phyloP scores from a whole-genome alignment of 345 rosid genomes.

The Aurinia saxatilis region DNA sequence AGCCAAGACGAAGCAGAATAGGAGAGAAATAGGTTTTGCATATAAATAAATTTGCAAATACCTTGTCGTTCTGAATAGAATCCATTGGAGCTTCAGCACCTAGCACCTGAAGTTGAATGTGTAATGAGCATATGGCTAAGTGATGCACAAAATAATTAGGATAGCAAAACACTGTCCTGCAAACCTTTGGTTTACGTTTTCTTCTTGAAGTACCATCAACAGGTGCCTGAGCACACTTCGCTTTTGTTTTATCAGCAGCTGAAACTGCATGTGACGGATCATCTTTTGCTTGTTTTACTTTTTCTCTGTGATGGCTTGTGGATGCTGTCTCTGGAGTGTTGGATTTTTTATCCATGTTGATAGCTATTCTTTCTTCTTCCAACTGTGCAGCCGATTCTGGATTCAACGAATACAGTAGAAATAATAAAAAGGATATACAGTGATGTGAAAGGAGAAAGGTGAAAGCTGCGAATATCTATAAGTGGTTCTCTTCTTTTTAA shows the following conservation, averaged over 20 bases:
- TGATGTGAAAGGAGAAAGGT: neutral
- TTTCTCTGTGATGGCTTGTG: conserved; percentile 33
- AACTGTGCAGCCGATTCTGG: conserved; percentile 57
- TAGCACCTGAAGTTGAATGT: conserved; percentile 6
- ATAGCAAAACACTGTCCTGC: conserved; percentile 1
- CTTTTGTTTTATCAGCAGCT: conserved; percentile 30
- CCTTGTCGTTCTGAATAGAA: conserved; percentile 42
- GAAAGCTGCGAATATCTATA: conserved; percentile 3
- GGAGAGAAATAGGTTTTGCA: neutral
- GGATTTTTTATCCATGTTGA: conserved; percentile 39
- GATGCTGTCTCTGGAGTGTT: conserved; percentile 42
- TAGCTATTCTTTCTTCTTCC: conserved; percentile 43
- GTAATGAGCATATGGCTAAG: neutral
- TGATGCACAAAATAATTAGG: neutral
- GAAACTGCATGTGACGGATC: neutral
- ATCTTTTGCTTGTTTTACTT: conserved; percentile 30
- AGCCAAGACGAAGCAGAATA: neutral
- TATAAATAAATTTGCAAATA: conserved; percentile 17
- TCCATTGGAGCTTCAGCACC: conserved; percentile 14
- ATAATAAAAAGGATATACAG: neutral
- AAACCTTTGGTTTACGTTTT: conserved; percentile 28
- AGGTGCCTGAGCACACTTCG: conserved; percentile 23
- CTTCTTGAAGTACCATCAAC: conserved; percentile 20
- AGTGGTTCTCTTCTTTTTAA: neutral
- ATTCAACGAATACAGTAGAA: conserved; percentile 20